These are phyloP conservation scores for Cavenderia fasciculata DNA, from an alignment of 78 protist genomes.

Conservation along the genomic window DNA sequence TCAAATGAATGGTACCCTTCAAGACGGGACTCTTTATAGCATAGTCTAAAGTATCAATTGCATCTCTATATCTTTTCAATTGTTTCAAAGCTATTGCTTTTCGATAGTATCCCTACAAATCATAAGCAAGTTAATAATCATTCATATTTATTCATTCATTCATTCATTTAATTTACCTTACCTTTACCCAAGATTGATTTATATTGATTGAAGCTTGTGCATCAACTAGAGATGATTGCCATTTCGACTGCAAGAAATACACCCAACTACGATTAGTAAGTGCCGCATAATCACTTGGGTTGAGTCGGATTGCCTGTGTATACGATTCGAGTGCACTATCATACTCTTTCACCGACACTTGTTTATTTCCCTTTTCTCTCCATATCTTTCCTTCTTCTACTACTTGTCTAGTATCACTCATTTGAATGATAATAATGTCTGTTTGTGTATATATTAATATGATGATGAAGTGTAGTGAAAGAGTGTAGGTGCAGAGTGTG, in stretches of 20 bases:
- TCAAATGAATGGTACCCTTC: not conserved
- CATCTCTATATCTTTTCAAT: not conserved
- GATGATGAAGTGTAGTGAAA: no score
- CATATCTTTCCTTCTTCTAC: no score
- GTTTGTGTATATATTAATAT: no score
- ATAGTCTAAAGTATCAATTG: not conserved
- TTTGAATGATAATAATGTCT: no score
- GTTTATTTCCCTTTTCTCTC: slow-evolving; percentile 51
- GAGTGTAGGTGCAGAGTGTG: no score
- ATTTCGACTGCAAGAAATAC: not conserved
- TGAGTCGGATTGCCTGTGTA: slow-evolving; percentile 7
- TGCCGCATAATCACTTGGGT: slow-evolving; percentile 8
- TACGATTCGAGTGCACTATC: slow-evolving; percentile 5
- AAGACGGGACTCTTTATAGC: not conserved
- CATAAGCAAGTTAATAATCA: not conserved
- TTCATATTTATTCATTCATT: not conserved
- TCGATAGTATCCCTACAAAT: no score
- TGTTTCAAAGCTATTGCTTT: not conserved
- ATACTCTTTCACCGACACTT: not conserved
- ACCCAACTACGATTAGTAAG: slow-evolving; percentile 23
- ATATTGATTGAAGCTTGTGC: slow-evolving; percentile 5
- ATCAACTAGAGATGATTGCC: not conserved
- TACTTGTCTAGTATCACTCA: no score
- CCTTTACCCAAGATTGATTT: slow-evolving; percentile 17
- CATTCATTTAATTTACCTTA: not conserved